A percentile compares a stretch with the other conserved stretches of the same genome.
Conservation (phyloP, 371 early-diverging fungal species). For the Dinochytrium kinnereticum region DNA sequence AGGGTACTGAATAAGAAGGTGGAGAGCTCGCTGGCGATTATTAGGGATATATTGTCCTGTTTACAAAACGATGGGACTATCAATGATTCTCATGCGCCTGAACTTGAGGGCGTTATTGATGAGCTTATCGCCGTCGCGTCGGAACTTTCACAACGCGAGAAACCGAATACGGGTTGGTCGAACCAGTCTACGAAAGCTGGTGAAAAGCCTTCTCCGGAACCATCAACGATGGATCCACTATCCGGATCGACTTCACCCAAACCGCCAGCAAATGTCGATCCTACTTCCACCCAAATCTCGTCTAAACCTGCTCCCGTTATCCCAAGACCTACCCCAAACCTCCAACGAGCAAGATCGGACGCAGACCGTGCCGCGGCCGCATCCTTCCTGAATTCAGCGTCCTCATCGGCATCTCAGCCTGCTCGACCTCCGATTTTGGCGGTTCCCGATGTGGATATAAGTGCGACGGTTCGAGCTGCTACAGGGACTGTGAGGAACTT, state of each 20-base stretch:
- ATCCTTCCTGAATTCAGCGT: conserved; percentile 8
- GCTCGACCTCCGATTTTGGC: background rate
- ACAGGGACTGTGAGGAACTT: conserved; percentile 8
- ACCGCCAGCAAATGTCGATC: background rate
- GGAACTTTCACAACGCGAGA: conserved; percentile 21
- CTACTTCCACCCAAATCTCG: background rate
- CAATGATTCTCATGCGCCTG: background rate
- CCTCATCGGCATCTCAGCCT: background rate
- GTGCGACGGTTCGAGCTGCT: conserved; percentile 11
- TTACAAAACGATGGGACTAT: background rate
- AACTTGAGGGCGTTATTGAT: conserved; percentile 29
- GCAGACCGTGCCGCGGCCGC: conserved; percentile 10
- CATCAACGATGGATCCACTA: background rate
- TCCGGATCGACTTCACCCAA: background rate
- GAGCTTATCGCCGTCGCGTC: conserved; percentile 21
- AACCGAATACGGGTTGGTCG: background rate
- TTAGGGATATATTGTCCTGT: background rate
- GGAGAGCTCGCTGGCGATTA: conserved; percentile 17
- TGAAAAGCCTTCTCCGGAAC: background rate
- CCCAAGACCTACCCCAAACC: too few species aligned
- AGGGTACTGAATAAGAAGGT: conserved; percentile 20
- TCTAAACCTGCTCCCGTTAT: background rate
- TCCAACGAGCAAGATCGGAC: conserved; percentile 1
- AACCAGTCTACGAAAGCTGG: background rate
- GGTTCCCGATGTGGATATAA: conserved; percentile 5